Evolutionary conservation across 2,329 filamentous ascomycete genomes (phyloP).

Genomic region (Xylogone sp.): DNA sequence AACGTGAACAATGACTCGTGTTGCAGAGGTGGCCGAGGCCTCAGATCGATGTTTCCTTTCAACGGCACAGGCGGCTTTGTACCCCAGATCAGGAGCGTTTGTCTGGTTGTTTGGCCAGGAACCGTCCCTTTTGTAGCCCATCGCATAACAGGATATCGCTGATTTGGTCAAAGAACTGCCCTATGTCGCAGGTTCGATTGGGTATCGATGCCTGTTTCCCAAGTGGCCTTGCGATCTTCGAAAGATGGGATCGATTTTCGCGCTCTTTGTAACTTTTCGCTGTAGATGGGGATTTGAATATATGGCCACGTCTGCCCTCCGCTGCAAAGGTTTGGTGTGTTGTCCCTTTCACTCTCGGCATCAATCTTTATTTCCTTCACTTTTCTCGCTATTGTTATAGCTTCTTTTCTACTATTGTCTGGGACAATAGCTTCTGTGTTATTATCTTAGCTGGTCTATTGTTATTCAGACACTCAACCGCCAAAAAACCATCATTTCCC

Average conservation of each 20-base stretch:
- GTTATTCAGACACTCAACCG: conserved; percentile 17
- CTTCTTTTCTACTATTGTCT: conserved; percentile 2
- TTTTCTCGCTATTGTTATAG: background rate
- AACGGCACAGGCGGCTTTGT: background rate
- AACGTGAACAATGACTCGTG: background rate
- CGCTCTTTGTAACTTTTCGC: background rate
- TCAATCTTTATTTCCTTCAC: background rate
- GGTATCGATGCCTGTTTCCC: conserved; percentile 8
- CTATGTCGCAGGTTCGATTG: conserved; percentile 12
- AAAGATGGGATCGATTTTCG: no score
- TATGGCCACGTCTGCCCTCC: background rate
- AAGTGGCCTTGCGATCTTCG: conserved; percentile 5
- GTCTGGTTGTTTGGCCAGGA: background rate
- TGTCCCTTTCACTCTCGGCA: background rate
- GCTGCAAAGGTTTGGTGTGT: background rate
- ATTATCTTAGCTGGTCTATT: conserved; percentile 7
- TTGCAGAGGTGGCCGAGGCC: background rate
- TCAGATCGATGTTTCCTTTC: background rate
- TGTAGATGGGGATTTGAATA: background rate
- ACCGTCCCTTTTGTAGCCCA: background rate
- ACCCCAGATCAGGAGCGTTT: background rate
- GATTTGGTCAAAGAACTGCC: conserved; percentile 12
- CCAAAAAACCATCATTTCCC: background rate
- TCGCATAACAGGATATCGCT: conserved; percentile 4
- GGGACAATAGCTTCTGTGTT: background rate